Percentiles rank a stretch among this genome's conserved stretches.
phyloP scores from a whole-genome alignment of 2,329 filamentous ascomycete genomes.

The Trichoderma arundinaceum region DNA sequence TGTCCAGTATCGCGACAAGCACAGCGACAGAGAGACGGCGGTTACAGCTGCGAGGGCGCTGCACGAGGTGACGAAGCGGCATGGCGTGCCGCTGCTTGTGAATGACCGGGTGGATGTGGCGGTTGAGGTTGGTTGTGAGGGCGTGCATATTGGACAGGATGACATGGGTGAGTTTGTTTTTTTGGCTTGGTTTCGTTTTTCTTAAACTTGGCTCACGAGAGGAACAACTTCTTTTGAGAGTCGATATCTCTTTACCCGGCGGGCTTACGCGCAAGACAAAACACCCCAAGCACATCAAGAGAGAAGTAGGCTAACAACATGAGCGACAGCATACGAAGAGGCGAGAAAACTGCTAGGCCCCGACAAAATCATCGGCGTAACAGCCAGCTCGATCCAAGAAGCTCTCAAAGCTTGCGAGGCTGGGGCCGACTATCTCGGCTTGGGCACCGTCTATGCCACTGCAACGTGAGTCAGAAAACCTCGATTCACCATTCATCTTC shows the following conservation, averaged over 20 bases:
- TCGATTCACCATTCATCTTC: not conserved
- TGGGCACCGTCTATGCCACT: slow-evolving; percentile 89
- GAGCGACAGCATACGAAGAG: slow-evolving; percentile 33
- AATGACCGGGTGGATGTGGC: slow-evolving; percentile 94
- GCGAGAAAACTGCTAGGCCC: slow-evolving; percentile 76
- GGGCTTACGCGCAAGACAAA: too few relatives aligned
- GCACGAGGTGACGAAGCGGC: slow-evolving; percentile 70
- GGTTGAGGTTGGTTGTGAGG: slow-evolving; percentile 82
- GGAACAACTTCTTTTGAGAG: not conserved
- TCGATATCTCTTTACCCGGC: too few relatives aligned
- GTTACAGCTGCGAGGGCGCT: slow-evolving; percentile 73
- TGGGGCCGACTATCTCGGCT: slow-evolving; percentile 89
- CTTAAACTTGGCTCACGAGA: too few relatives aligned
- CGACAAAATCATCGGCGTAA: slow-evolving; percentile 85
- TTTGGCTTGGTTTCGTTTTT: not conserved
- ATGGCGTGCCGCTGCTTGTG: slow-evolving; percentile 81
- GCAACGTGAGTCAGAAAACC: slow-evolving; percentile 63
- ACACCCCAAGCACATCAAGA: not conserved
- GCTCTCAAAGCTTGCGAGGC: slow-evolving; percentile 71
- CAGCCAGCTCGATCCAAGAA: slow-evolving; percentile 76
- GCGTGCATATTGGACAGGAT: slow-evolving; percentile 94
- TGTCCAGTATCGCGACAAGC: slow-evolving; percentile 92
- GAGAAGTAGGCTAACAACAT: not conserved
- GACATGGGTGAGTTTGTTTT: slow-evolving; percentile 70
- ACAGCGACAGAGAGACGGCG: slow-evolving; percentile 72